Percentiles rank a stretch among this genome's conserved stretches.
phyloP scores from a whole-genome alignment of 2,329 filamentous ascomycete species.

The Fusarium sp. region DNA sequence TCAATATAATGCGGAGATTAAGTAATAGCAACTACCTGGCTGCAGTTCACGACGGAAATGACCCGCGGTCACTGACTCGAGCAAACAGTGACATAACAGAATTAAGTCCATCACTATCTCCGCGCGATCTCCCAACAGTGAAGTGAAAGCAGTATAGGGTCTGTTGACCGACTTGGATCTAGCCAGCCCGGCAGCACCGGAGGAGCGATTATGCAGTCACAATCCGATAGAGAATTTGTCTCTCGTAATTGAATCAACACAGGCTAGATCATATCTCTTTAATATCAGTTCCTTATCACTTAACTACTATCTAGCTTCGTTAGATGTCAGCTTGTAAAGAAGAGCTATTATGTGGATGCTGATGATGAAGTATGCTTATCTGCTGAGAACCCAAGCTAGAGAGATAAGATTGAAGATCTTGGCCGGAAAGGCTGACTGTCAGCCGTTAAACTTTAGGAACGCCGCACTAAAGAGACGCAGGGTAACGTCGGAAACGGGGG shows the following conservation, averaged over 20 bases:
- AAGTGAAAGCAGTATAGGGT: not conserved
- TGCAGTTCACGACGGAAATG: rapidly evolving
- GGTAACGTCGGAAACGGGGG: not conserved
- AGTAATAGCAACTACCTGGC: not conserved
- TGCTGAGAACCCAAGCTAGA: not conserved
- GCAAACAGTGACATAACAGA: not conserved
- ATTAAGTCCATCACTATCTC: not conserved
- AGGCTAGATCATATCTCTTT: not conserved
- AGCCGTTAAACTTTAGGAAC: not conserved
- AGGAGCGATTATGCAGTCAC: not conserved
- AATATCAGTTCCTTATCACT: not conserved
- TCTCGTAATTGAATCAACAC: not conserved
- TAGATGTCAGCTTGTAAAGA: not conserved
- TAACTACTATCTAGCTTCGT: no score
- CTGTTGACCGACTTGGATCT: no score
- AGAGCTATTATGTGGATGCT: rapidly evolving
- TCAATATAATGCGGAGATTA: not conserved
- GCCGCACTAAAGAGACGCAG: not conserved
- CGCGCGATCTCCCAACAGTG: not conserved
- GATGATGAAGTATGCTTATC: not conserved
- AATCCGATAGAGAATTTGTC: not conserved
- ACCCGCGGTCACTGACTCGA: not conserved
- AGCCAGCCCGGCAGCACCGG: not conserved
- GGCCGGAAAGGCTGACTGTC: not conserved
- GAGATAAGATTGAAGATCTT: not conserved